Evolutionary conservation across 768 basidiomycete species (phyloP).

Genomic region (Boletus insuetus): DNA sequence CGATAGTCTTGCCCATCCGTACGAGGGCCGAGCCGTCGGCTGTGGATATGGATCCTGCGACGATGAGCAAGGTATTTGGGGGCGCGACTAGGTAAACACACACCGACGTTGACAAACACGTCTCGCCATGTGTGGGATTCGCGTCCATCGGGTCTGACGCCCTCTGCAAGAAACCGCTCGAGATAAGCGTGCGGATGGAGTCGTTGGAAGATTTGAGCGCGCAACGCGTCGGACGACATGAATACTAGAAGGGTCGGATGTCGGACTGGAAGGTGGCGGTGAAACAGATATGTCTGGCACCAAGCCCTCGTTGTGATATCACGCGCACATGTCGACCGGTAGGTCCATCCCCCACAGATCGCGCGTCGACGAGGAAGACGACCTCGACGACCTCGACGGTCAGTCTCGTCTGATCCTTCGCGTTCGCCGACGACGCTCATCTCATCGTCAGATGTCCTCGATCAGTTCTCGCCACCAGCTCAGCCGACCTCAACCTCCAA

Average conservation of each 20-base stretch:
- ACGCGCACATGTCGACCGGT: neutral
- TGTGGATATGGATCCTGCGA: slow-evolving; percentile 85
- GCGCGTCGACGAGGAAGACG: slow-evolving; percentile 35
- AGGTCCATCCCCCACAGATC: slow-evolving; percentile 11
- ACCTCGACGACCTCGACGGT: slow-evolving; percentile 46
- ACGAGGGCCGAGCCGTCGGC: slow-evolving; percentile 93
- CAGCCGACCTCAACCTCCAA: neutral
- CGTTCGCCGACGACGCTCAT: slow-evolving; percentile 9
- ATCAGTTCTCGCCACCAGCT: slow-evolving; percentile 37
- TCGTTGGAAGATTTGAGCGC: slow-evolving; percentile 67
- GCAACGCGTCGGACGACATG: slow-evolving; percentile 26
- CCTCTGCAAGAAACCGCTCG: slow-evolving; percentile 77
- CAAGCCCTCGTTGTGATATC: no score
- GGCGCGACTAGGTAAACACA: slow-evolving; percentile 24
- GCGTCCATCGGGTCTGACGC: slow-evolving; percentile 82
- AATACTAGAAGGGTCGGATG: neutral
- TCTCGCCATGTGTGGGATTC: slow-evolving; percentile 67
- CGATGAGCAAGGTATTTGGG: neutral
- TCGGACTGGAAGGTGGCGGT: neutral
- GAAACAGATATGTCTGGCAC: neutral
- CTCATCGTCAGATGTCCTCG: slow-evolving; percentile 43
- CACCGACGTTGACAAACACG: slow-evolving; percentile 77
- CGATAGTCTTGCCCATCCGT: slow-evolving; percentile 86
- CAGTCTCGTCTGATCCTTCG: neutral
- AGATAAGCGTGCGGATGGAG: slow-evolving; percentile 89